phyloP scores from a whole-genome alignment of 208 protist species.

The Trichomonas tenax region DNA sequence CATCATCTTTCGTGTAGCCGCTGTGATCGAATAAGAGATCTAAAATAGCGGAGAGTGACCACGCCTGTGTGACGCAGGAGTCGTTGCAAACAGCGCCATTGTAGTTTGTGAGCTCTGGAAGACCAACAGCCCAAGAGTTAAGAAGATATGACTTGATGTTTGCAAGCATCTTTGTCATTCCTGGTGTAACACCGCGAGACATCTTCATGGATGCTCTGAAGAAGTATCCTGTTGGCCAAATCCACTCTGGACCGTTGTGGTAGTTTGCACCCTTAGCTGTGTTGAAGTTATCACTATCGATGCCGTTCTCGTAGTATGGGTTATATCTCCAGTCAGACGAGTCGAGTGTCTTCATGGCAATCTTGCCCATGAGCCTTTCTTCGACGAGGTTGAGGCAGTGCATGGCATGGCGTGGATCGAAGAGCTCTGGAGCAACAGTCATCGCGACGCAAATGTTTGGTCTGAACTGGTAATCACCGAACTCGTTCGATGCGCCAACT shows the following conservation, averaged over 20 bases:
- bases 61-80: not conserved
- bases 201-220: constrained; percentile 18
- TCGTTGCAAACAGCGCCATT: not conserved
- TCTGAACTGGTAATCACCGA: not conserved
- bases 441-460: not conserved
- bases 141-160: not conserved
- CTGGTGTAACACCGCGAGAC: not conserved
- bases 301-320: not conserved
- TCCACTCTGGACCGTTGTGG: constrained; percentile 10
- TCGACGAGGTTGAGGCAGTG: not conserved
- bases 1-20: not conserved
- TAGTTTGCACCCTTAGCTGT: not conserved
- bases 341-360: constrained; percentile 1
- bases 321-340: not conserved
- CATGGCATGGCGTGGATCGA: not conserved
- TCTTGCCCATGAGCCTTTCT: not conserved
- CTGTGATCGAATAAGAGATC: not conserved
- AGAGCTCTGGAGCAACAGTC: not conserved
- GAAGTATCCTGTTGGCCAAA: constrained; percentile 5
- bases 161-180: not conserved
- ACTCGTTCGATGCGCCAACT: not conserved
- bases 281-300: not conserved
- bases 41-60: not conserved
- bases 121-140: not conserved
- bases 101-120: not conserved